Evolutionary conservation across 2,329 filamentous ascomycete species (phyloP).

Genomic region (Cytospora leucostoma): DNA sequence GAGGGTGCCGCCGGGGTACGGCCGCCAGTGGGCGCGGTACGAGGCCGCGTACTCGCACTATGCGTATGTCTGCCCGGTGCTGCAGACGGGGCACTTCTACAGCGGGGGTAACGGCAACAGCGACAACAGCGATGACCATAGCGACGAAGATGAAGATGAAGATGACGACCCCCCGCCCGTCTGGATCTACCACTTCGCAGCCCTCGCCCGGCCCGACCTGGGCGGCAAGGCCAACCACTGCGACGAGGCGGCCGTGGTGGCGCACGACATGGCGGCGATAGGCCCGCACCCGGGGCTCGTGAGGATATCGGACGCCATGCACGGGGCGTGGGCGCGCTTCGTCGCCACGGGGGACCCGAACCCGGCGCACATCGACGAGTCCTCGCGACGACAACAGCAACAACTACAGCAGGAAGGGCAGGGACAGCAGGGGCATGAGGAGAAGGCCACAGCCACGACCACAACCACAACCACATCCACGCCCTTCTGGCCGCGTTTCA

Average conservation of each 20-base stretch:
- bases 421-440: background rate
- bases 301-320: slow-evolving; percentile 45
- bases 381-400: slow-evolving; percentile 27
- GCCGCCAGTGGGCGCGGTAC: slow-evolving; percentile 57
- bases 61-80: slow-evolving; percentile 64
- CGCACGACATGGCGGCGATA: slow-evolving; percentile 44
- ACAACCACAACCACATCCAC: no score
- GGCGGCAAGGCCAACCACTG: slow-evolving; percentile 48
- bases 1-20: slow-evolving; percentile 43
- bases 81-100: slow-evolving; percentile 56
- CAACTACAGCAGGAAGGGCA: background rate
- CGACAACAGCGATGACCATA: background rate
- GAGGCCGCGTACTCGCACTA: slow-evolving; percentile 65
- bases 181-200: slow-evolving; percentile 57
- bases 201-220: slow-evolving; percentile 31
- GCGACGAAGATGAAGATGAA: background rate
- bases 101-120: slow-evolving; percentile 29
- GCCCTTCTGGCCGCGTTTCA: slow-evolving; percentile 45
- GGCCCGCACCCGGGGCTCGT: slow-evolving; percentile 40
- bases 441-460: no score
- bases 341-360: slow-evolving; percentile 30
- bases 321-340: slow-evolving; percentile 45
- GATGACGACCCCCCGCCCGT: background rate
- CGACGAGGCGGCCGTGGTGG: slow-evolving; percentile 47
- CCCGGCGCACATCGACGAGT: slow-evolving; percentile 24